Conservation (phyloP, 345 rosid species). For the Arabis alpina region DNA sequence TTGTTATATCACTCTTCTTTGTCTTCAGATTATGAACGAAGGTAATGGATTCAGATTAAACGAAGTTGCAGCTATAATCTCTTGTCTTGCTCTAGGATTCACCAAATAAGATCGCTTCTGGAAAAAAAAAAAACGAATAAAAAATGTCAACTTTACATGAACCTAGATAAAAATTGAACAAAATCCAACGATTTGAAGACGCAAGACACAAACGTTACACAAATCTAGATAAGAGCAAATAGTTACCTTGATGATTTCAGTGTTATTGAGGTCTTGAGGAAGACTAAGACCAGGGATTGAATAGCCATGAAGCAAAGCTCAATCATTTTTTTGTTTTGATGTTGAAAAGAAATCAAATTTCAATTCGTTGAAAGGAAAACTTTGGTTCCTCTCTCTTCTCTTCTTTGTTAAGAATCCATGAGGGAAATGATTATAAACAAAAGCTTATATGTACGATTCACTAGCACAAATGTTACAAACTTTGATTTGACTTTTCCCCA, state of each 20-base stretch:
- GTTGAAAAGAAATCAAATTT: conserved; percentile 46
- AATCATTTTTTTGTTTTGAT: conserved; percentile 47
- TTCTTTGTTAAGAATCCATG: conserved; percentile 26
- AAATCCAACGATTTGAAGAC: no score
- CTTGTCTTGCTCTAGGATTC: conserved; percentile 50
- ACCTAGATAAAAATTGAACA: conserved; percentile 21
- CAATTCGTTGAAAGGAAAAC: conserved; percentile 21
- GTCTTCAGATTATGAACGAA: no score
- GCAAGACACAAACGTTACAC: conserved; percentile 18
- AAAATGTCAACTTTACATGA: conserved; percentile 20
- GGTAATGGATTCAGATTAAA: conserved; percentile 48
- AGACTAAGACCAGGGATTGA: conserved; percentile 52
- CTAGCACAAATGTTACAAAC: no score
- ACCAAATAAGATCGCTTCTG: conserved; percentile 46
- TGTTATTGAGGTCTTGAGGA: conserved; percentile 39
- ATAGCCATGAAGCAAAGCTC: conserved; percentile 66
- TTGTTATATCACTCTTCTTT: no score
- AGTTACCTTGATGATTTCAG: conserved; percentile 67
- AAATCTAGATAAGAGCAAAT: no score
- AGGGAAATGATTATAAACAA: conserved; percentile 15
- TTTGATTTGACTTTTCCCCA: no score
- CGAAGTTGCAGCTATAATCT: conserved; percentile 49
- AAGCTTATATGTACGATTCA: conserved; percentile 42
- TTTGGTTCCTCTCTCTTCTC: conserved; percentile 1
- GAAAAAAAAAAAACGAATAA: neutral